Base-by-base conservation (phyloP, 352 stramenopile species). In the Globisporangium paroecandrum region DNA sequence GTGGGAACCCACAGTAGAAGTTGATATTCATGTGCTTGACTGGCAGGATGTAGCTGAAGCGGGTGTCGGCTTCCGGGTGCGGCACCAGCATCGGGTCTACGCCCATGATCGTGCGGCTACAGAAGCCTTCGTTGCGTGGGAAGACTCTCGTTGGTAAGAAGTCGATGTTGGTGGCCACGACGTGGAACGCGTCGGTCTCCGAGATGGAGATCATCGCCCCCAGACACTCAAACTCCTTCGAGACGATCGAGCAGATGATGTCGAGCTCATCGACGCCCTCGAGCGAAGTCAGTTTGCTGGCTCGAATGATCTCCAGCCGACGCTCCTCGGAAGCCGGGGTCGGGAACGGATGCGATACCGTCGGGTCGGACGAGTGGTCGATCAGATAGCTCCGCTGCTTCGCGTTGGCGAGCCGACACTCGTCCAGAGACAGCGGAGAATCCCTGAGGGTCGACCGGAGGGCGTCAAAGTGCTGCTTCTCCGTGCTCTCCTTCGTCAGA, bases 1-100 rank as follows among this genome's bases (percentile, higher is more conserved):
- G 58, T 15, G 85, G 85, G 53, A 91, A 91, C 7, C 85, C 85
- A 71, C 82, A 91, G 81, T 93, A 91, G 70, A 90, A 93, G 65
- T 80, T 84, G 36, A 79, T 27, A 24, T 43, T 41, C 25, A 59
- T 20, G 24, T 59, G 15, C 54, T 59, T 59, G 15, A 59, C 54
- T 8, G 54, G 36, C 22, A 36, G 1, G 4, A 63, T 51, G 22
- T 63, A 51, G 36, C 13, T 63, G 12, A 63, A 63, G 58, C 62
- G 67, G 5, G 70, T 25, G 46, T 72, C 67, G 24, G 69, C n/a
- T 36, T 74, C 64, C 3, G 61, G 64, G 20, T 72, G 63, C 10
- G 56, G 63, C 43, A 71, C 64, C 1, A 74, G 64, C 60, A 74
- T 18, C 43, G 69, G 69, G 29, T 71, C 62, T 10, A 18, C 8